phyloP scores from a whole-genome alignment of 2,329 filamentous ascomycete species.

The Monilinia vaccinii-corymbosi region DNA sequence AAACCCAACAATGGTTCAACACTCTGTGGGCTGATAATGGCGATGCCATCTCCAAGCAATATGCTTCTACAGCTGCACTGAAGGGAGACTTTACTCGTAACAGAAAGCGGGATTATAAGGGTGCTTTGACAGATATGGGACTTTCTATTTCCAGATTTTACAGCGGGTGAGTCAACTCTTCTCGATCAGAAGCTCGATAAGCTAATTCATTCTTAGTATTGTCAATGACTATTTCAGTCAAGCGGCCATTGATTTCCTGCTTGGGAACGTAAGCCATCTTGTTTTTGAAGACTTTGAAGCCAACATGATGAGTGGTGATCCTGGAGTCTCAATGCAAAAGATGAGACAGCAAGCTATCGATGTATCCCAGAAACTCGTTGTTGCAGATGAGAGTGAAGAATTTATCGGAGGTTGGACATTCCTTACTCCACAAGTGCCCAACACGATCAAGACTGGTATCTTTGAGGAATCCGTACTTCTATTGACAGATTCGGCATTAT shows the following conservation, averaged over 20 bases:
- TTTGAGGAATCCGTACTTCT: constrained; percentile 86
- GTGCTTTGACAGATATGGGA: constrained; percentile 83
- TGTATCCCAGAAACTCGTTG: constrained; percentile 75
- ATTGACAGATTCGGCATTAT: constrained; percentile 75
- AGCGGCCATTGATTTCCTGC: constrained; percentile 85
- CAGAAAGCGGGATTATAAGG: constrained; percentile 79
- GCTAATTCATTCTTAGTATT: constrained; percentile 50
- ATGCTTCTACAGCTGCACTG: constrained; percentile 88
- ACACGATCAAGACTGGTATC: constrained; percentile 58
- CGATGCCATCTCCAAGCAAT: constrained; percentile 90
- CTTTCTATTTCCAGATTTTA: constrained; percentile 73
- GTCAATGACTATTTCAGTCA: constrained; percentile 98
- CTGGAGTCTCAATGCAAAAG: constrained; percentile 75
- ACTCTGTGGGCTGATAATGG: constrained; percentile 96
- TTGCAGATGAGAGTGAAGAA: constrained; percentile 75
- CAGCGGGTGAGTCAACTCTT: constrained; percentile 44
- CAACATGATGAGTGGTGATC: constrained; percentile 87
- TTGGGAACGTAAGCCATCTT: constrained; percentile 75
- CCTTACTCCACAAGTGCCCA: constrained; percentile 62
- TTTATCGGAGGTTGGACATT: constrained; percentile 86
- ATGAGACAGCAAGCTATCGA: constrained; percentile 87
- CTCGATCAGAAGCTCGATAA: not conserved
- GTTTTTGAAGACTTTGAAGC: constrained; percentile 93
- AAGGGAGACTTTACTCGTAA: constrained; percentile 96
- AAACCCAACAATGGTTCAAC: constrained; percentile 88